These are phyloP conservation scores for Plasmodium chabaudi DNA, from an alignment of 169 alveolate genomes.

Conservation along the genomic window DNA sequence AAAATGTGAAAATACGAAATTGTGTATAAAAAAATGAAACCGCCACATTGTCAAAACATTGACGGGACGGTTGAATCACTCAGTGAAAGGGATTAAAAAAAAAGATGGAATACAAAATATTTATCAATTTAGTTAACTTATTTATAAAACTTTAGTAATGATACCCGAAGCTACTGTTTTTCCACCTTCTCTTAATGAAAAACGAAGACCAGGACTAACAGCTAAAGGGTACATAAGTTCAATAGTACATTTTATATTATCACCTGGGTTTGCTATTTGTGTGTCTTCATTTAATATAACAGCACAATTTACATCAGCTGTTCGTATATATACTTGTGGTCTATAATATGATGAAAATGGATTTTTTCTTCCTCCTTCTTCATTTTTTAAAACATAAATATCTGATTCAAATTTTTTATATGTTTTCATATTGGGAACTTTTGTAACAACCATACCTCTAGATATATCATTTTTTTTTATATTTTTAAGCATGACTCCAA, in stretches of 20 bases:
- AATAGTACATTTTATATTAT: constrained; percentile 84
- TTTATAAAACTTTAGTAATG: constrained; percentile 82
- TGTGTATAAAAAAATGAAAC: too few species aligned
- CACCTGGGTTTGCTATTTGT: constrained; percentile 85
- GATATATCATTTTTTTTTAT: constrained; percentile 89
- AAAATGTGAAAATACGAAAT: too few species aligned
- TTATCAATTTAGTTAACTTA: not conserved
- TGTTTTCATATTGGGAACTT: constrained; percentile 90
- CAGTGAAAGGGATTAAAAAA: not conserved
- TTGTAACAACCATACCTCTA: constrained; percentile 92
- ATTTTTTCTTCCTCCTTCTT: constrained; percentile 96
- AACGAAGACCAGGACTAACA: constrained; percentile 88
- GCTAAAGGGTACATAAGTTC: constrained; percentile 89
- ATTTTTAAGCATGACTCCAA: constrained; percentile 94
- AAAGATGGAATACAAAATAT: not conserved
- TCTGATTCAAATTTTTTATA: constrained; percentile 92
- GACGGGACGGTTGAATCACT: not conserved
- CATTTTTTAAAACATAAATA: constrained; percentile 93
- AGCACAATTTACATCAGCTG: constrained; percentile 95
- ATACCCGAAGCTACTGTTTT: constrained; percentile 95
- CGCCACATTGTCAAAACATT: too few species aligned
- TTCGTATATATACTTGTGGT: constrained; percentile 96
- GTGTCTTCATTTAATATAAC: constrained; percentile 89
- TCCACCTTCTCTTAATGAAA: constrained; percentile 97
- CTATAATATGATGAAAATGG: constrained; percentile 95